Conservation (phyloP, 257 asterid genomes). For the Anisodus acutangulus region DNA sequence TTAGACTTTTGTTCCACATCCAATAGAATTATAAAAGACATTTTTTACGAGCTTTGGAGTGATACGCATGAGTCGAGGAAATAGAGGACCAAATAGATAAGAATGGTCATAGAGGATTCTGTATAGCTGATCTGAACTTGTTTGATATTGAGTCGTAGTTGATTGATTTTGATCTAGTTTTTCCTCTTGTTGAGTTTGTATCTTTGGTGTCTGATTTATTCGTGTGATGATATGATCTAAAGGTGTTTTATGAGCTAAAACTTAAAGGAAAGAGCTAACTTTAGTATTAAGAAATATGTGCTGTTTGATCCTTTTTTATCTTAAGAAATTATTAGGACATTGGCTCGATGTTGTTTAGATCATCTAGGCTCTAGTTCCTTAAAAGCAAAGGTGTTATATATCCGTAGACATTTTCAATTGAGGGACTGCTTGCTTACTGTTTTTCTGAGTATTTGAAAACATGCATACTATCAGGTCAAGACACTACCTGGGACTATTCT, state of each 20-base stretch:
- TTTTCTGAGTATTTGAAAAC: background rate
- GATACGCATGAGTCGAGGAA: background rate
- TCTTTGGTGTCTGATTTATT: background rate
- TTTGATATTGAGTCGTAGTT: background rate
- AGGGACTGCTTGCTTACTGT: background rate
- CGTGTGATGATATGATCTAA: background rate
- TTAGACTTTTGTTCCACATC: background rate
- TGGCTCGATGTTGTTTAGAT: background rate
- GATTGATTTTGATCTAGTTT: background rate
- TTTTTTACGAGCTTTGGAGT: background rate
- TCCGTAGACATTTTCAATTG: background rate
- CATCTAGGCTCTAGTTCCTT: background rate
- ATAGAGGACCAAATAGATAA: background rate
- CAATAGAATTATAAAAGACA: background rate
- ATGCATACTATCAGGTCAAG: slow-evolving; percentile 2
- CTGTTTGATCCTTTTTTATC: background rate
- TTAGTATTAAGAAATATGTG: background rate
- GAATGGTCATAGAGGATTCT: background rate
- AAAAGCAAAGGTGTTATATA: background rate
- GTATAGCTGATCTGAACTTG: background rate
- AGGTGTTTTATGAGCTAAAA: background rate
- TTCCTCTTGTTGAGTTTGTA: background rate
- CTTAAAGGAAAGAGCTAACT: background rate
- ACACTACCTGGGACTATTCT: background rate
- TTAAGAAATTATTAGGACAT: background rate